Percentiles rank a stretch among this genome's conserved stretches.
Evolutionary conservation across 768 basidiomycete species (phyloP).

Genomic region (Termitomyces sp.): DNA sequence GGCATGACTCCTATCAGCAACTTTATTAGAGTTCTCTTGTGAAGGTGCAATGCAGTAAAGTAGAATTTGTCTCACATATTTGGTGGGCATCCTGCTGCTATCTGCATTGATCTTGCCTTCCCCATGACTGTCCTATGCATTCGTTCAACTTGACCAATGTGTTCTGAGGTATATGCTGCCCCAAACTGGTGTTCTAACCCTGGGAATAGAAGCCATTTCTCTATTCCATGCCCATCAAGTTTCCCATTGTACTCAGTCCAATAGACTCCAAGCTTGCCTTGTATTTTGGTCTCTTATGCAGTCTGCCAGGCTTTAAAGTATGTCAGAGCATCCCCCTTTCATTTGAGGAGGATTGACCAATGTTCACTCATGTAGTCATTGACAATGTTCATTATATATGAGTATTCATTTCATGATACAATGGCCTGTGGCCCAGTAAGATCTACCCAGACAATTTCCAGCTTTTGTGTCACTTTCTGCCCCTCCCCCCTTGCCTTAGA

Average conservation of each 20-base stretch:
- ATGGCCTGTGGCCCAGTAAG: too few species aligned
- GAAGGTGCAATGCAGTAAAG: slow-evolving; percentile 16
- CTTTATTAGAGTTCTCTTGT: slow-evolving; percentile 6
- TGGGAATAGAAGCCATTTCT: slow-evolving; percentile 6
- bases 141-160: slow-evolving; percentile 28
- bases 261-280: neutral
- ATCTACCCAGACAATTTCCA: too few species aligned
- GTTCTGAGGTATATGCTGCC: slow-evolving; percentile 24
- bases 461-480: neutral
- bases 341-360: neutral
- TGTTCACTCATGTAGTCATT: neutral
- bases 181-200: slow-evolving; percentile 16
- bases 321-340: neutral
- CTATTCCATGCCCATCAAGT: slow-evolving; percentile 11
- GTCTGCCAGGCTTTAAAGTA: slow-evolving; percentile 1
- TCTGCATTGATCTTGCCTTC: slow-evolving; percentile 20
- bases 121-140: slow-evolving; percentile 25
- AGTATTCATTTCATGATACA: neutral
- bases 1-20: slow-evolving; percentile 11
- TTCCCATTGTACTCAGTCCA: slow-evolving; percentile 19
- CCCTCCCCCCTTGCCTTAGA: neutral
- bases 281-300: neutral
- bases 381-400: neutral
- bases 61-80: slow-evolving; percentile 26
- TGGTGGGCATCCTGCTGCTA: slow-evolving; percentile 16